Percentiles rank a stretch among this genome's conserved stretches.
Evolutionary conservation across 371 early-diverging fungal species (phyloP).

Genomic region (Lichtheimia corymbifera): DNA sequence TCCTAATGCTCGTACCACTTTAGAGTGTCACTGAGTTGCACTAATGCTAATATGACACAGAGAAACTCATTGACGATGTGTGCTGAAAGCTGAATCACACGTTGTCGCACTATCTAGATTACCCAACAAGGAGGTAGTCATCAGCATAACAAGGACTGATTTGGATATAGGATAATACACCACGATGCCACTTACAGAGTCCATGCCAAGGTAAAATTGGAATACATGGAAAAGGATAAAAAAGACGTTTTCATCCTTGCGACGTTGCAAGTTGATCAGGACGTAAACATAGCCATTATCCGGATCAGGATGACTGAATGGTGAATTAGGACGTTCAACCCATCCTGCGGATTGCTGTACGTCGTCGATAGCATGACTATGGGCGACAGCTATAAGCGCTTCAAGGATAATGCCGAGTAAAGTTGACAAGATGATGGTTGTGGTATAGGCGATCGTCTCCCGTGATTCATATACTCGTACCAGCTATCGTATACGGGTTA

Average conservation of each 20-base stretch:
- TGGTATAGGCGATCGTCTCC: conserved; percentile 30
- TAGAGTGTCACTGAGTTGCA: conserved; percentile 42
- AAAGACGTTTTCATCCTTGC: conserved; percentile 52
- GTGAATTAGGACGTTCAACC: conserved; percentile 11
- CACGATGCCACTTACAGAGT: conserved; percentile 34
- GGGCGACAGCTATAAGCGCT: conserved; percentile 33
- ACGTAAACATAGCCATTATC: conserved; percentile 19
- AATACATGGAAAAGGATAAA: conserved; percentile 48
- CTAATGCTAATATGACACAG: conserved; percentile 38
- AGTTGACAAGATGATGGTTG: conserved; percentile 27
- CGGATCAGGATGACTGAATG: conserved; percentile 9
- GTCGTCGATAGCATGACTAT: conserved; percentile 23
- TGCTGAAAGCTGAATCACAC: conserved; percentile 48
- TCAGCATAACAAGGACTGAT: too few species aligned
- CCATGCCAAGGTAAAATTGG: conserved; percentile 45
- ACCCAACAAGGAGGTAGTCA: background rate
- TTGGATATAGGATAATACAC: too few species aligned
- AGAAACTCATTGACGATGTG: conserved; percentile 37
- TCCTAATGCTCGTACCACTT: conserved; percentile 28
- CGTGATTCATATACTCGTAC: conserved; percentile 31
- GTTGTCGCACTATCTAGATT: conserved; percentile 47
- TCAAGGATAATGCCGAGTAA: conserved; percentile 42
- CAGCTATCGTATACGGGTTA: conserved; percentile 8
- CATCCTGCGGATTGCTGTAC: conserved; percentile 19
- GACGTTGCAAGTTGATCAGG: conserved; percentile 26